These are phyloP conservation scores for Teunomyces aglyptinius DNA, from an alignment of 805 yeast genomes.

Conservation along the genomic window DNA sequence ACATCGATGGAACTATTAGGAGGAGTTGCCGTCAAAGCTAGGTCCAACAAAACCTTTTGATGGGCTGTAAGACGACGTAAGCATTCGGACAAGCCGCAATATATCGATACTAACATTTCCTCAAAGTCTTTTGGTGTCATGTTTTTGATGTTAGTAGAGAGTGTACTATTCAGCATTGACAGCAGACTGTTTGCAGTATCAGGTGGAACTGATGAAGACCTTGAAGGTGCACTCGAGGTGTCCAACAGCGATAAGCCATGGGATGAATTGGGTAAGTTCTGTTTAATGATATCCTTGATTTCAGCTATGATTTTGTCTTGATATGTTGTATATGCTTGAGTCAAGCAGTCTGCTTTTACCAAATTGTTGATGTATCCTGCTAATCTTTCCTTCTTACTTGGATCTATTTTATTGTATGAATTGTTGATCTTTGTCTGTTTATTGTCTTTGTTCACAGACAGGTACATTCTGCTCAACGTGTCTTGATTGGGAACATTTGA, in stretches of 20 bases:
- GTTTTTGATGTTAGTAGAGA: slow-evolving; percentile 51
- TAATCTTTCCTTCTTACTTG: slow-evolving; percentile 43
- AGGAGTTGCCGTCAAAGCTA: slow-evolving; percentile 46
- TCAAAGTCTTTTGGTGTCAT: slow-evolving; percentile 77
- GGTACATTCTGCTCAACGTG: slow-evolving; percentile 50
- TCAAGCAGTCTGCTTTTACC: slow-evolving; percentile 57
- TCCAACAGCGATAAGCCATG: slow-evolving; percentile 16
- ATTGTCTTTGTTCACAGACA: slow-evolving; percentile 24
- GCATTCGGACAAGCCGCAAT: slow-evolving; percentile 65
- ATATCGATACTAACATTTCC: slow-evolving; percentile 60
- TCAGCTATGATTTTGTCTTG: slow-evolving; percentile 70
- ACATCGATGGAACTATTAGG: slow-evolving; percentile 33
- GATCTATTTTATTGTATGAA: slow-evolving; percentile 35
- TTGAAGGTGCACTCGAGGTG: slow-evolving; percentile 25
- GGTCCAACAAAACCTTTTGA: slow-evolving; percentile 73
- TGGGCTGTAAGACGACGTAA: slow-evolving; percentile 72
- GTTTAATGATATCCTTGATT: slow-evolving; percentile 68
- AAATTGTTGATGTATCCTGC: slow-evolving; percentile 52
- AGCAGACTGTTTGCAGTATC: slow-evolving; percentile 9
- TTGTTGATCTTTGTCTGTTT: slow-evolving; percentile 24
- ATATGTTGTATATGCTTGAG: slow-evolving; percentile 59
- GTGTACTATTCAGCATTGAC: slow-evolving; percentile 10
- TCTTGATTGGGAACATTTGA: slow-evolving; percentile 45
- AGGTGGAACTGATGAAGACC: slow-evolving; percentile 30
- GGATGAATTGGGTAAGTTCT: slow-evolving; percentile 51